phyloP scores from a whole-genome alignment of 106 monocot genomes.

The Dendrobium chrysotoxum region DNA sequence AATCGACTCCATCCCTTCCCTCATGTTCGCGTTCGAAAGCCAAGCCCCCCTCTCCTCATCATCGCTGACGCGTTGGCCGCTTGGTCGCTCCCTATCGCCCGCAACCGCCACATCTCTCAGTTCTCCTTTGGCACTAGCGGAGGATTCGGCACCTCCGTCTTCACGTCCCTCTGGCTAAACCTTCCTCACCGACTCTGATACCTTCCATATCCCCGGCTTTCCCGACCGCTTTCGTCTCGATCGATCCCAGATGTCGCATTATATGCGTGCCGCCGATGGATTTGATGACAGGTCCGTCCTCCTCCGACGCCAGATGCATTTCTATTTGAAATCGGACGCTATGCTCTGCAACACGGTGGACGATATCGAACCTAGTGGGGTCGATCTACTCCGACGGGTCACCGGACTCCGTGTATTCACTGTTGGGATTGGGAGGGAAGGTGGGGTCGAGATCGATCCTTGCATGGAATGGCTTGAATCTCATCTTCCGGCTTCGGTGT shows the following conservation, averaged over 20 bases:
- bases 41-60: constrained; percentile 17
- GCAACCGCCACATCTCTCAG: constrained; percentile 38
- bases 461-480: constrained; percentile 16
- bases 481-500: constrained; percentile 24
- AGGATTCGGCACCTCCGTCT: constrained; percentile 26
- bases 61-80: constrained; percentile 19
- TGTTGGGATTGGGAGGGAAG: not conserved
- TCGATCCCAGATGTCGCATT: constrained; percentile 4
- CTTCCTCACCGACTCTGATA: constrained; percentile 8
- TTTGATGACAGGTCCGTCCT: constrained; percentile 6
- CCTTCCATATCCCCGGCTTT: constrained; percentile 16
- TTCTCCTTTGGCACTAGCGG: constrained; percentile 52
- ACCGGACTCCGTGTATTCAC: constrained; percentile 10
- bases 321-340: not conserved
- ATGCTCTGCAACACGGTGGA: constrained; percentile 26
- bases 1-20: constrained; percentile 35
- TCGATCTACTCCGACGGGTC: constrained; percentile 3
- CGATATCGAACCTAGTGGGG: constrained; percentile 20
- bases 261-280: constrained; percentile 5
- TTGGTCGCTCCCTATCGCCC: constrained; percentile 17
- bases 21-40: constrained; percentile 43
- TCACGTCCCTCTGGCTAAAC: constrained; percentile 23
- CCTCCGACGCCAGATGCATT: constrained; percentile 6
- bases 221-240: constrained; percentile 11
- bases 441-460: not conserved